Conservation (phyloP, 1,284 basidiomycete genomes). For the Puccinia triticina region DNA sequence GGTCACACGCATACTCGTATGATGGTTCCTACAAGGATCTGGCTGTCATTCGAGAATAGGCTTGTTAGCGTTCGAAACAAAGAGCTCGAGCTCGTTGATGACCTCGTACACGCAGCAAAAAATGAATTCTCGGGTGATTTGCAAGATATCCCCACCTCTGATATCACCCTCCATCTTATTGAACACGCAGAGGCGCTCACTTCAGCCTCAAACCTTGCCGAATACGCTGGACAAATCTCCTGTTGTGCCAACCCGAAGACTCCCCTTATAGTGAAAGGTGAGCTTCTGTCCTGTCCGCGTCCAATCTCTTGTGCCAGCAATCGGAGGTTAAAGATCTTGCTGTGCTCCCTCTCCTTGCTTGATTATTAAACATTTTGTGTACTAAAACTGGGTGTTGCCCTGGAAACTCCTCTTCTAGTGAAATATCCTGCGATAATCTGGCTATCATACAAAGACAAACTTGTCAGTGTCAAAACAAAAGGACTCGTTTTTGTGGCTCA, state of each 20-base stretch:
- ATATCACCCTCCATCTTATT: slow-evolving; percentile 1
- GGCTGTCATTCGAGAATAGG: not conserved
- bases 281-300: not conserved
- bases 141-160: not conserved
- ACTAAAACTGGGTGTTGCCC: no score
- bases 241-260: not conserved
- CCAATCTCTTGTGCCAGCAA: slow-evolving; percentile 19
- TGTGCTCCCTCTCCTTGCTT: not conserved
- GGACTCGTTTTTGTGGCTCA: not conserved
- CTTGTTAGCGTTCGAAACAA: not conserved
- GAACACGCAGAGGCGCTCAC: slow-evolving; percentile 10
- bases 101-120: not conserved
- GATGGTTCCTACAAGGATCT: not conserved
- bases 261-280: slow-evolving; percentile 9
- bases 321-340: not conserved
- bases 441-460: not conserved
- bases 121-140: not conserved
- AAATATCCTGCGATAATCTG: not conserved
- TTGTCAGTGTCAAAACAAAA: not conserved
- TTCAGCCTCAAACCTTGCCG: not conserved
- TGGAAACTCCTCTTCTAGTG: no score
- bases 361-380: no score
- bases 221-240: not conserved
- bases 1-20: not conserved
- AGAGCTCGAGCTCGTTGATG: not conserved